Evolutionary conservation across 257 asterid genomes (phyloP), one percentile per base, ranked within the genome.

Genomic region (Primulina eburnea): DNA sequence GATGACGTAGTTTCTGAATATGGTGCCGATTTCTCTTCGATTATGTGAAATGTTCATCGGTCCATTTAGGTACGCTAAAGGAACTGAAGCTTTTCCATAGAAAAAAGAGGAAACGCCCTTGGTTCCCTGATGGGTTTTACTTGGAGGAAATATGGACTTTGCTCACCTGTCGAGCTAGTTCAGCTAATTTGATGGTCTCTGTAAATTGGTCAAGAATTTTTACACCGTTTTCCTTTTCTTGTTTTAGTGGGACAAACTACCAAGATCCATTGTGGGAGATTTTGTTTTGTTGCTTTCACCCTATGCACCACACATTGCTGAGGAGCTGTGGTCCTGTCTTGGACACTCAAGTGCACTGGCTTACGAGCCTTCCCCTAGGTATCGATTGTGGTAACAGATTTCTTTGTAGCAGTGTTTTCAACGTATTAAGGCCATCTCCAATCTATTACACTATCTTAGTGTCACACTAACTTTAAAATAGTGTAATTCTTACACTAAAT

Each of bases 31-130:
- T 79, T 86, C 99, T 75, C 95, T 93, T 72, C 96, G 99, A 57
- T 84, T 93, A 63, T 93, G 90, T 83, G 99, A 93, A 86, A 93
- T 93, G 99, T 93, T 93, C 78, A 90, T 93, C 97, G 99, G 99
- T 61, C 99, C 99, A 77, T 85, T 93, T 76, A 85, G 99, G 99
- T 93, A 67, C 62, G 62, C 58, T 11, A 11, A 14, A 3, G 53
- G n/a, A 43, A 43, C 17, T 12, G 18, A 0, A 43, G n/a, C 1
- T 43, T 43, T 43, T 43, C n/a, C 53, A 1, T 43, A 43, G 17
- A 43, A 11, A 43, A 43, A 43, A 3, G n/a, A 43, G n/a, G 53
- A 43, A 43, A 35, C 53, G 17, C n/a, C n/a, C n/a, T 12, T 43
- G 20, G 20, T 50, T 50, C 20, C 20, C 20, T 50, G 16, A 33